Base-by-base conservation (phyloP, 305 asterid genomes). In the Salvia sclarea region DNA sequence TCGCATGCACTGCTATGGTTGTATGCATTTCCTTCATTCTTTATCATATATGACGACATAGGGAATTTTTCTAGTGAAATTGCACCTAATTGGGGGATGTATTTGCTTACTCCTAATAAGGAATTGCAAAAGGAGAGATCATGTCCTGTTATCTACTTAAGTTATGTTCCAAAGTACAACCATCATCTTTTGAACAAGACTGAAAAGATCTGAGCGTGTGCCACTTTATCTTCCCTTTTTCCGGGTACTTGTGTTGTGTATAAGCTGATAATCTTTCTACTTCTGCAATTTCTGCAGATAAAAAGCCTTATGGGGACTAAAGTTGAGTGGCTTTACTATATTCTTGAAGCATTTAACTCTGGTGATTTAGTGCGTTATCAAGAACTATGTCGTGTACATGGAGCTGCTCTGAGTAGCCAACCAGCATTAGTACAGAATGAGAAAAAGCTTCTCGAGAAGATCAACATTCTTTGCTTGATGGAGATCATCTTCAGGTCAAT, bases 401-500 rank as follows among this genome's bases (percentile, higher is more conserved):
- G 83, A 78, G 91, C 86, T 72, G 93, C 97, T 75, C 80, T 92
- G 79, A 86, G 64, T 67, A 67, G 88, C 73, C 96, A 92, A 80
- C 97, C 97, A 35, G 95, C 95, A 17, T 59, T 92, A 63, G 97
- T 88, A 75, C 89, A 88, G 90, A 92, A 92, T 74, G 97, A 88
- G 91, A 88, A 83, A 66, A 92, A 80, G 68, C 97, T 92, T 76
- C 83, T 90, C 68, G 98, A 90, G 78, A 92, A 92, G 84, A 90
- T 92, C 65, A 92, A 90, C 85, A 92, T 92, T 72, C 97, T 92
- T 56, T 88, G 97, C 76, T 84, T 92, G 83, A 92, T 92, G 97
- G 98, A 92, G 77, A 92, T 88, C 43, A 89, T 89, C 55, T 92
- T 92, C 90, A 87, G 96, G 98, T 92, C 63, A 69, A 41, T 56